Evolutionary conservation across 2,329 filamentous ascomycete genomes (phyloP), one percentile per base, ranked within the genome.

Genomic region (Neocucurbitaria cava): DNA sequence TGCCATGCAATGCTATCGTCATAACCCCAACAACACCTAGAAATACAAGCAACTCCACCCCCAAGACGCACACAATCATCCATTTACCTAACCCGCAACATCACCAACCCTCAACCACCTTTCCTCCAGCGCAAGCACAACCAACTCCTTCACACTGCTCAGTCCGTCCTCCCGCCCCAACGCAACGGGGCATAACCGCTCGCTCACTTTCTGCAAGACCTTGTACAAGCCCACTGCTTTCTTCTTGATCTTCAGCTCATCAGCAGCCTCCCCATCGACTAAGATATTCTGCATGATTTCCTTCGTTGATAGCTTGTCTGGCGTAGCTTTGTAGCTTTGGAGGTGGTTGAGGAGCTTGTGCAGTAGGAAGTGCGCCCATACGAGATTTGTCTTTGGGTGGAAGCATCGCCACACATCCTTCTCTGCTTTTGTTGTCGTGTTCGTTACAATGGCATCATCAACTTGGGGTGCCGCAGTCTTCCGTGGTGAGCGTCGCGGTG

Each of bases 341-440:
- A 81, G 54, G 47, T 79, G 72, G 40, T 73, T 65, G 21, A 87
- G 71, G 0, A 89, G 76, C 59, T 82, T 83, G 54, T 81, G 79
- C 11, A 88, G 77, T 4, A 89, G 72, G 65, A 87, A 87, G 45
- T 86, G 81, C 20, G 87, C 72, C 87, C 87, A 89, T 13, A 88
- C 77, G 13, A 87, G 76, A 60, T 89, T 89, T 2, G 86, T 87
- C 50, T 80, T 78, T 2, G 87, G 85, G 35, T 82, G 79, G 67
- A 83, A 88, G 26, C 77, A 71, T 10, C 75, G 70, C 85, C 86
- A 89, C 38, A 65, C 42, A 48, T 62, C 24, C 4, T 49, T 35
- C 13, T 58, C 45, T 4, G 43, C 39, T 5, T 42, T 41, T 15
- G 24, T 11, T 20, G 23, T 40, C 10, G 38, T 44, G 44, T 33